A percentile compares a stretch with the other conserved stretches of the same genome.
Conservation (phyloP, 2,329 filamentous ascomycete species). For the Trichoderma brevicompactum region DNA sequence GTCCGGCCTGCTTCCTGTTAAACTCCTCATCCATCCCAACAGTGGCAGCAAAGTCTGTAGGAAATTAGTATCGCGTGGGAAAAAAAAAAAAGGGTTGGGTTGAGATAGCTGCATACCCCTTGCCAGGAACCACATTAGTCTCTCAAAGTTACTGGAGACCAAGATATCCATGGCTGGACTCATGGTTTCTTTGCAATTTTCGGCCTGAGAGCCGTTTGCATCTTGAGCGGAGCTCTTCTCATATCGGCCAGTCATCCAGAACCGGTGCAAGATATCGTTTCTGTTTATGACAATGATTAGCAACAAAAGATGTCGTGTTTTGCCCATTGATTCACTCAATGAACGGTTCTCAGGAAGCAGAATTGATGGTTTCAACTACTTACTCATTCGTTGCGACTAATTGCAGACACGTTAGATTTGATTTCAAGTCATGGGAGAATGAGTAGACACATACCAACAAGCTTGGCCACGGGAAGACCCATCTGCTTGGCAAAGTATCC, state of each 20-base stretch:
- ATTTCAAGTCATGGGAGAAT: fast-evolving
- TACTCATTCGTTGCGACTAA: conserved; percentile 69
- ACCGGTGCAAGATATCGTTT: conserved; percentile 95
- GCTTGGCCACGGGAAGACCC: conserved; percentile 85
- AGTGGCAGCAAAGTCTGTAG: conserved; percentile 50
- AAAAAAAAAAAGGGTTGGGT: not conserved
- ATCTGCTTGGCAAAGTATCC: conserved; percentile 92
- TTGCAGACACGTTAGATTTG: not conserved
- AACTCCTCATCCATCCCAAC: conserved; percentile 66
- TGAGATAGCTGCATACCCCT: not conserved
- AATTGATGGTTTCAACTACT: not conserved
- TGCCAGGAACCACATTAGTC: conserved; percentile 90
- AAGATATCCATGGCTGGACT: conserved; percentile 98
- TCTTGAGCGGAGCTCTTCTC: conserved; percentile 67
- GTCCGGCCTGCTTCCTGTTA: conserved; percentile 71
- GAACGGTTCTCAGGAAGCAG: not conserved
- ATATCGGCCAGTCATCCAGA: conserved; percentile 89
- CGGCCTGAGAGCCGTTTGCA: conserved; percentile 50
- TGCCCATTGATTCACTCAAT: not conserved
- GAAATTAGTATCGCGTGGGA: conserved; percentile 57
- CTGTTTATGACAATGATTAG: not conserved
- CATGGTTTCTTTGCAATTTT: conserved; percentile 63
- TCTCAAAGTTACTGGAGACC: conserved; percentile 95
- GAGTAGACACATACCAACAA: conserved; percentile 69
- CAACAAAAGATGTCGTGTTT: not conserved